Evolutionary conservation across 1,284 basidiomycete species (phyloP), one percentile per base, ranked within the genome.

Genomic region (Phenoliferia sp.): DNA sequence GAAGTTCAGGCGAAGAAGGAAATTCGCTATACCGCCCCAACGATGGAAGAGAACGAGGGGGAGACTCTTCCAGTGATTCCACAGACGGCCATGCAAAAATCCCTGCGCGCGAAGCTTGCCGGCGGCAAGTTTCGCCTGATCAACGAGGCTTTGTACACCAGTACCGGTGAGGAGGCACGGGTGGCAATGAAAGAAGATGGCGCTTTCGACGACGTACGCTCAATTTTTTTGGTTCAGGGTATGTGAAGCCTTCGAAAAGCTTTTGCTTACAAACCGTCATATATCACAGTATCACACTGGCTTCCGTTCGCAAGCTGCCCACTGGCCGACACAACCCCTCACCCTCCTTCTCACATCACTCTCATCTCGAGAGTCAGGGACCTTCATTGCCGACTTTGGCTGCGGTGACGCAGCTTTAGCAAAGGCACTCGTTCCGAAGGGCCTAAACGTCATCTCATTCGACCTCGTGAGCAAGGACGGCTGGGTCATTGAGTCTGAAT

Each of bases 331-430:
- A 1, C 94, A 95, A 75, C 94, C 94, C 1, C 87, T 95, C 29
- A 83, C 88, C 35, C 84, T 90, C 77, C 92, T 93, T 77, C 85
- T 89, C 61, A 81, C 69, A 15, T 81, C 90, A 28, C 85, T 80
- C 60, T 64, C 85, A 12, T 79, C 82, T 32, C 87, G 87, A 70
- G 66, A 81, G 26, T 84, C 83, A 64, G 73, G 75, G 3, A 88
- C 88, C 0, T 81, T 98, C 67, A 87, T 99, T 59, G 93, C 87
- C 29, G 96, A 99, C 80, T 83, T 99, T 29, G 96, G 96, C 9
- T 98, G 94, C 73, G 96, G 96, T 17, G 94, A 98, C 77, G 96
- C 93, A 16, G 86, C 89, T 2, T 84, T 99, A 28, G 94, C 94
- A 0, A 87, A 84, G 61, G 82, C 84, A 1, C 84, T 96, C 50